These are phyloP conservation scores for Sergeia podlipaevii DNA, from an alignment of 208 protist genomes.

Conservation along the genomic window DNA sequence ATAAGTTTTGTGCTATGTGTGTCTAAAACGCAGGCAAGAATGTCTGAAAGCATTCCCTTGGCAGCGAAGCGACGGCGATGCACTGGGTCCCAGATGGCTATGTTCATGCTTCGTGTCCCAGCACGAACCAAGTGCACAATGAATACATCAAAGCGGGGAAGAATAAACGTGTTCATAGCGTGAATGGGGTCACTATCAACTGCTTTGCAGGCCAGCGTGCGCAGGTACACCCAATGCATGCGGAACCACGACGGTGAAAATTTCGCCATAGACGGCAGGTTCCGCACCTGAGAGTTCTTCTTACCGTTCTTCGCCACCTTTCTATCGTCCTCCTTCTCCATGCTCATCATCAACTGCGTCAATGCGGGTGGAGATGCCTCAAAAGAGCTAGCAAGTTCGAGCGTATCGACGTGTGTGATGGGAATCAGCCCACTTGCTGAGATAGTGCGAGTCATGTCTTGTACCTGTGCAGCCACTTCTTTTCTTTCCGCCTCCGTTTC, in stretches of 20 bases:
- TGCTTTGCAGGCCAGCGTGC: constrained; percentile 51
- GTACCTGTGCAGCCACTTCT: constrained; percentile 21
- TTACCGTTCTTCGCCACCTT: constrained; percentile 14
- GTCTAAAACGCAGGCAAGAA: constrained; percentile 65
- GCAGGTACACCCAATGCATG: constrained; percentile 55
- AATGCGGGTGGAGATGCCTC: constrained; percentile 20
- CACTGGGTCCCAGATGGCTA: constrained; percentile 59
- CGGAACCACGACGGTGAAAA: constrained; percentile 30
- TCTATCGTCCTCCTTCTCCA: constrained; percentile 5
- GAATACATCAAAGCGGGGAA: constrained; percentile 58
- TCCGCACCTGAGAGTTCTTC: constrained; percentile 9
- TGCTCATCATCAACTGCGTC: constrained; percentile 13
- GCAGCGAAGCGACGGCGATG: constrained; percentile 43
- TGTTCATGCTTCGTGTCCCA: constrained; percentile 63
- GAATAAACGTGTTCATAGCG: constrained; percentile 37
- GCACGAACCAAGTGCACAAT: constrained; percentile 82
- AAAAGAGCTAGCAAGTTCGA: constrained; percentile 38
- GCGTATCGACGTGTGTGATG: constrained; percentile 54
- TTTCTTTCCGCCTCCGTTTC: constrained; percentile 32
- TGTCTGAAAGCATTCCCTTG: constrained; percentile 85
- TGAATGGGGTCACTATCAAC: constrained; percentile 46
- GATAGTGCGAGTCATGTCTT: constrained; percentile 23
- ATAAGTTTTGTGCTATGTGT: constrained; percentile 56
- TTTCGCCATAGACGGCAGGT: not conserved
- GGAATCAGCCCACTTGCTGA: constrained; percentile 49